phyloP scores from a whole-genome alignment of 305 asterid species.

The Fraxinus baroniana region DNA sequence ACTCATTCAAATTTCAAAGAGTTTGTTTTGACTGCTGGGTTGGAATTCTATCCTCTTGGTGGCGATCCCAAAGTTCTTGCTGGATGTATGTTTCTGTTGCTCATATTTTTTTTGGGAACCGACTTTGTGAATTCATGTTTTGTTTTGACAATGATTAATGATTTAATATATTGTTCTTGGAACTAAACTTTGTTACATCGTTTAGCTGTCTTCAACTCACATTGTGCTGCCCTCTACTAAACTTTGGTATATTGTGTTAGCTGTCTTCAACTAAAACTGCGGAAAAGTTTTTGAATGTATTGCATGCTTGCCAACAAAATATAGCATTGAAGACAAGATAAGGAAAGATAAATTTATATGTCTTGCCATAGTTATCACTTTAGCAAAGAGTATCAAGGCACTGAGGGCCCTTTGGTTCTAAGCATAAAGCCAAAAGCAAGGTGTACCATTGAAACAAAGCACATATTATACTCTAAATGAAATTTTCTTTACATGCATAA shows the following conservation, averaged over 20 bases:
- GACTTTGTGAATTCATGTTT: slow-evolving; percentile 16
- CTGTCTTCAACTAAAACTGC: background rate
- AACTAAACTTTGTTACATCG: background rate
- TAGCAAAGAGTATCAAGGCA: slow-evolving; percentile 7
- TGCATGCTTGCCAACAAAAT: slow-evolving; percentile 1
- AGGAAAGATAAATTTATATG: background rate
- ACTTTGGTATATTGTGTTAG: background rate
- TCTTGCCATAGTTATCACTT: background rate
- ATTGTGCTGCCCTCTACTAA: slow-evolving; percentile 9
- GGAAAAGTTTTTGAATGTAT: background rate
- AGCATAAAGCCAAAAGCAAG: background rate
- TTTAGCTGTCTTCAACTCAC: background rate
- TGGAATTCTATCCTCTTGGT: slow-evolving; percentile 97
- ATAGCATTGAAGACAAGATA: slow-evolving; percentile 10
- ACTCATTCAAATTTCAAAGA: slow-evolving; percentile 95
- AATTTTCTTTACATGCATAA: slow-evolving; percentile 9
- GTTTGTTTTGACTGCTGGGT: slow-evolving; percentile 89
- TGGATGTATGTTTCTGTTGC: slow-evolving; percentile 63
- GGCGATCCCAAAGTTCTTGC: slow-evolving; percentile 98
- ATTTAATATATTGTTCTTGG: background rate
- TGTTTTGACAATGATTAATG: background rate
- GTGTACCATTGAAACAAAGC: slow-evolving; percentile 2
- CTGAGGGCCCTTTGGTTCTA: slow-evolving; percentile 8
- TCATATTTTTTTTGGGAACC: slow-evolving; percentile 14
- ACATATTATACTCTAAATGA: background rate